Evolutionary conservation across 2,329 filamentous ascomycete genomes (phyloP), one percentile per base, ranked within the genome.

Genomic region (Ceratocystis eucalypticola): DNA sequence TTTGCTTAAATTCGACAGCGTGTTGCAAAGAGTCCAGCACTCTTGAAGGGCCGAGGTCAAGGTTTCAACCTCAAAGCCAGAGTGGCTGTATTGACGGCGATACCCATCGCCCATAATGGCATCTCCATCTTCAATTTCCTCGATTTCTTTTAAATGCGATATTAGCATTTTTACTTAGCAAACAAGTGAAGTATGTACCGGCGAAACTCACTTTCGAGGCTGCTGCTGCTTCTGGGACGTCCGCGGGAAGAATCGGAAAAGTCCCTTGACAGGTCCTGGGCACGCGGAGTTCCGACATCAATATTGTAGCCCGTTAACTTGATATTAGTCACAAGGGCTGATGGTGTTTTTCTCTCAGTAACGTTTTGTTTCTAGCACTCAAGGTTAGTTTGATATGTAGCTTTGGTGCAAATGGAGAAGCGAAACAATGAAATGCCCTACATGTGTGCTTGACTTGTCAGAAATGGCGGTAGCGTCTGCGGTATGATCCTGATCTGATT

Each of bases 21-120:
- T 96, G 73, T 96, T 96, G 77, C 92, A 96, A 15, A 96, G 78
- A 0, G 88, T 95, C 92, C 92, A 96, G 75, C 91, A 96, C 77
- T 96, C 90, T 69, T 88, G 84, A 17, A 96, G 79, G 1, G 91
- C 90, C 37, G 84, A 84, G 69, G 84, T 84, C n/a, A 96, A 78
- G 6, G 88, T 87, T 30, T 76, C 78, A 28, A 89, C 78, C 71
- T 91, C 87, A 63, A 46, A 25, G 41, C 17, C 80, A 79, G 66
- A 84, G 79, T n/a, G 82, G 25, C 8, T 22, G 20, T 10, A 57
- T 8, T 15, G 55, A 25, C 61, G 30, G 37, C 37, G 37, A 12
- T 41, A 41, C 10, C 37, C 37, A 8, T 62, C 48, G 20, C 17
- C 50, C 79, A 66, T 87, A 80, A 1, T 75, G 78, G 74, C 76